These are phyloP conservation scores for Codiaeum variegatum DNA, from an alignment of 441 rosid species.

Conservation along the genomic window DNA sequence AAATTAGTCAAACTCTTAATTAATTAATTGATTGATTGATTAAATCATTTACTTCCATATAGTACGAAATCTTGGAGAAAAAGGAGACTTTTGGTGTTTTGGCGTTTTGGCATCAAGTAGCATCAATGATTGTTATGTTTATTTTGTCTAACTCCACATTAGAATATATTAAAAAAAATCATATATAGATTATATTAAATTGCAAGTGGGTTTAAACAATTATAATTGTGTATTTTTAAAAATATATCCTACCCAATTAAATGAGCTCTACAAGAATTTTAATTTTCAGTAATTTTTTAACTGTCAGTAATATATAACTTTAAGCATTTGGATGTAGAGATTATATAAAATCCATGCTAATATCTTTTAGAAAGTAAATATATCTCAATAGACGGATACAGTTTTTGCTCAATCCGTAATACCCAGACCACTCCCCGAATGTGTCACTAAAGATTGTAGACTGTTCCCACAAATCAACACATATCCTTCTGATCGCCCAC, in stretches of 20 bases:
- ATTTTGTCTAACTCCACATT: background rate
- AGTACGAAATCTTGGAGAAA: background rate
- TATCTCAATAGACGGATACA: background rate
- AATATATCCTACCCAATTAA: background rate
- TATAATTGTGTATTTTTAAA: background rate
- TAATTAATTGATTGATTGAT: background rate
- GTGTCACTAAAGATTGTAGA: too few relatives aligned
- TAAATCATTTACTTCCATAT: background rate
- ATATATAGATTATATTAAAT: background rate
- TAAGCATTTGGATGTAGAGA: background rate
- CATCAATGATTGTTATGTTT: conserved; percentile 2
- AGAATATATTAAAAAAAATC: background rate
- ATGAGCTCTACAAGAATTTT: background rate
- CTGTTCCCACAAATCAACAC: too few relatives aligned
- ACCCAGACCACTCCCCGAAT: too few relatives aligned
- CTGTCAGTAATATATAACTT: too few relatives aligned
- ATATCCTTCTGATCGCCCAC: too few relatives aligned
- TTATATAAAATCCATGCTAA: background rate
- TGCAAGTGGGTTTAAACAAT: background rate
- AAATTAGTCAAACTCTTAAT: conserved; percentile 2
- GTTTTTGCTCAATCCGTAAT: too few relatives aligned
- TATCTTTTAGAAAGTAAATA: too few relatives aligned
- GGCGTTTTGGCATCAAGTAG: conserved; percentile 5
- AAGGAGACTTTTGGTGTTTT: conserved; percentile 13
- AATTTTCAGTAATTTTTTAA: background rate